Evolutionary conservation across 345 rosid genomes (phyloP), one percentile per base, ranked within the genome.

Genomic region (Gossypium ekmanianum): DNA sequence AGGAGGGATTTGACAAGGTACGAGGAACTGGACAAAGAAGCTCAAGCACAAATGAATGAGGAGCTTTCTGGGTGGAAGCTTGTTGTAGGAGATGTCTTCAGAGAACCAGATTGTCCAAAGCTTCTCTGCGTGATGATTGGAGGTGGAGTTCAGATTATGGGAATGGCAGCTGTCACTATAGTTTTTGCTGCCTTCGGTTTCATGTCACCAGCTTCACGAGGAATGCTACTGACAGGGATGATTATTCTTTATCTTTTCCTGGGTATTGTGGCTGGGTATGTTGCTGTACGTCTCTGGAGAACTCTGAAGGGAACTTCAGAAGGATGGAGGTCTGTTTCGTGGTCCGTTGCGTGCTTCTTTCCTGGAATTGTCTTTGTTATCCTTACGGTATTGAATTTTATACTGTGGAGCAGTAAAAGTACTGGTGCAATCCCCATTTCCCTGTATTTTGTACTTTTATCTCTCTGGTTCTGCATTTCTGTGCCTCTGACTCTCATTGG

Each of bases 31-130:
- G 97, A 91, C 83, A 89, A 89, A 78, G 93, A 91, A 83, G 88
- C 93, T 54, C 92, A 89, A 77, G 90, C 96, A 72, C 96, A 89
- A 83, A 89, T 89, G 89, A 91, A 89, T 51, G 96, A 89, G 83
- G 96, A 91, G 85, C 93, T 91, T 71, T 87, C 96, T 70, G 92
- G 93, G 27, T 91, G 96, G 96, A 91, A 89, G 84, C 93, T 91
- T 83, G 93, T 91, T 77, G 96, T 89, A 0, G 97, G 94, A 72
- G 97, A 91, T 81, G 94, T 89, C 67, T 91, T 91, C 75, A 88
- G 97, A 81, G 93, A 89, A 82, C 97, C 97, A 50, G 91, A 88
- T 9, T 72, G 79, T 26, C 64, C 92, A 43, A 87, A 85, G 85
- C 97, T 91, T 82, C 84, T 91, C 14, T 91, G 97, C 77, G 87